Evolutionary conservation across 2,329 filamentous ascomycete genomes (phyloP), one percentile per base, ranked within the genome.

Genomic region (Curvularia eragrostidis): DNA sequence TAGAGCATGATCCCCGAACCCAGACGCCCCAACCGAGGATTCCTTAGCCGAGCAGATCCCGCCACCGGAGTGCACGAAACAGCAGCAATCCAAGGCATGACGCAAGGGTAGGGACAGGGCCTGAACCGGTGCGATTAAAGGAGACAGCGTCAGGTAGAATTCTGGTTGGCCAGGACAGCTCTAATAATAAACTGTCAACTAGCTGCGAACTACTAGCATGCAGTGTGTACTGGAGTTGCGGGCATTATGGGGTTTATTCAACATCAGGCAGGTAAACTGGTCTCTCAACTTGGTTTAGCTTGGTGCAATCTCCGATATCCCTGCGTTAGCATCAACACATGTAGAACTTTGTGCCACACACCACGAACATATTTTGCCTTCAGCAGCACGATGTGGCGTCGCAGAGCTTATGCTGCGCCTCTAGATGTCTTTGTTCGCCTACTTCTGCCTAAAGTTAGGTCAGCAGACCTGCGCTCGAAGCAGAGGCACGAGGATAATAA

Each of bases 261-360:
- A n/a, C 15, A 13, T 36, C 34, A 13, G 9, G 30, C 30, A 34
- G 34, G 39, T 19, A 23, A 21, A 30, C 44, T 13, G 4, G 23
- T 23, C n/a, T 47, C 15, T 24, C 41, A 24, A 24, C 41, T 23
- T 23, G 24, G 41, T 26, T 15, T 43, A 43, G 41, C 15, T 23
- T 15, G 41, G 41, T 23, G 41, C 41, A 43, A 43, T 43, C 41
- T 43, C 41, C 41, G 41, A 43, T n/a, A n/a, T 43, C 41, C 41
- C 41, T 43, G 41, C 26, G 23, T 43, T 43, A 42, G 39, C 36
- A 18, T n/a, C 36, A 39, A n/a, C 18, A 39, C 36, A 26, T 18
- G 18, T n/a, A n/a, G 9, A 39, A n/a, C n/a, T n/a, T n/a, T n/a
- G n/a, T n/a, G n/a, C n/a, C 15, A 9, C 36, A 19, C n/a, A 39